Evolutionary conservation across 805 yeast genomes (phyloP).

Genomic region (Kazachstania psychrophila): DNA sequence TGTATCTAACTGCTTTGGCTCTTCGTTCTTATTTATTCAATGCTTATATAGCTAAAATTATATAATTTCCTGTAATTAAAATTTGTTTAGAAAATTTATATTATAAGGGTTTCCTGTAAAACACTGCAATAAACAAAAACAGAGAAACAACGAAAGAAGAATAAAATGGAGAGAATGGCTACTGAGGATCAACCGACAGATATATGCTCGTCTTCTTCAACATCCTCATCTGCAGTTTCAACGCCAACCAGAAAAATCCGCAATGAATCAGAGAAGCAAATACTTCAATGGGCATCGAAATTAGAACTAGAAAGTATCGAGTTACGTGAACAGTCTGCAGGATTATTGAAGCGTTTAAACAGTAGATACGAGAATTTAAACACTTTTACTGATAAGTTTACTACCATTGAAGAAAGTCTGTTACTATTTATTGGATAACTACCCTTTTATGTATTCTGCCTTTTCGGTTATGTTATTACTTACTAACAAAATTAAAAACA

Average conservation of each 20-base stretch:
- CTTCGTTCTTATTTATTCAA: too few species aligned
- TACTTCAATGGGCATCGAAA: constrained; percentile 41
- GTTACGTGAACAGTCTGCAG: constrained; percentile 28
- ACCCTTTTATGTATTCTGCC: too few species aligned
- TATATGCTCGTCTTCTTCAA: background rate
- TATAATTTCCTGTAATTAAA: too few species aligned
- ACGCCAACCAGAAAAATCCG: constrained; percentile 1
- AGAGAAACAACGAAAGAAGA: too few species aligned
- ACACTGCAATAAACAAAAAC: too few species aligned
- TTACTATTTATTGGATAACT: background rate
- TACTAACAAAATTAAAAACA: too few species aligned
- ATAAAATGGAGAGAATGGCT: background rate
- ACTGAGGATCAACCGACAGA: constrained; percentile 6
- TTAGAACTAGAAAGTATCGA: constrained; percentile 42
- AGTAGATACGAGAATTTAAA: constrained; percentile 10
- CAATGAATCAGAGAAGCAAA: constrained; percentile 29
- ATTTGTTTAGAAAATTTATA: too few species aligned
- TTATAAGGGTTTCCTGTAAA: too few species aligned
- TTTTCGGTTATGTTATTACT: too few species aligned
- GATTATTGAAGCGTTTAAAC: constrained; percentile 12
- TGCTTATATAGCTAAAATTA: too few species aligned
- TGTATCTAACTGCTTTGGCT: too few species aligned
- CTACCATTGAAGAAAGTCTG: constrained; percentile 6
- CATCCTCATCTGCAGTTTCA: background rate
- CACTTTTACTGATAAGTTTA: constrained; percentile 2